Percentiles rank a stretch among this genome's conserved stretches.
Evolutionary conservation across 2,329 filamentous ascomycete genomes (phyloP).

Genomic region (Spiromastix sp.): DNA sequence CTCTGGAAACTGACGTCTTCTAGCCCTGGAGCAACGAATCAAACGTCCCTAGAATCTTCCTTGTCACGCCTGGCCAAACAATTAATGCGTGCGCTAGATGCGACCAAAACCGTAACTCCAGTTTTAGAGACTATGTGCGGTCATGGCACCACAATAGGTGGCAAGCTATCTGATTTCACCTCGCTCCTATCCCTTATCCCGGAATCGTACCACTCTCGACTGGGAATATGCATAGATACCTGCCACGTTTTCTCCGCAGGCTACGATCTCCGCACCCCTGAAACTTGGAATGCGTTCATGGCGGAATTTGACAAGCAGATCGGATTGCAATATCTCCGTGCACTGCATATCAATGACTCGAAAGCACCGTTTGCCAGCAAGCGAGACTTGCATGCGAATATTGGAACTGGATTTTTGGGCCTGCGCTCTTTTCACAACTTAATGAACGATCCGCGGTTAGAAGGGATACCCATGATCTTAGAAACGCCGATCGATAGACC

Average conservation of each 20-base stretch:
- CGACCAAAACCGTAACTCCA: constrained; percentile 66
- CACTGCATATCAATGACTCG: constrained; percentile 89
- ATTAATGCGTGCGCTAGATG: constrained; percentile 70
- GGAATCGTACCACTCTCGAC: constrained; percentile 63
- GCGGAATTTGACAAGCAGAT: constrained; percentile 66
- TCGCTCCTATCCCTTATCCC: constrained; percentile 68
- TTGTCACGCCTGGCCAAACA: constrained; percentile 69
- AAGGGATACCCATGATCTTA: constrained; percentile 77
- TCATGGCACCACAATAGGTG: constrained; percentile 76
- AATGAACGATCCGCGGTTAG: constrained; percentile 70
- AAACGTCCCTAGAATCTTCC: constrained; percentile 55
- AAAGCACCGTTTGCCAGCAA: constrained; percentile 77
- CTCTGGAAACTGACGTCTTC: too few relatives aligned
- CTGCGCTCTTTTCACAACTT: constrained; percentile 83
- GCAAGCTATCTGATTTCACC: constrained; percentile 72
- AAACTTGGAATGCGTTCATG: constrained; percentile 63
- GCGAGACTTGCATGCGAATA: constrained; percentile 88
- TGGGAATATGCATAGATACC: constrained; percentile 93
- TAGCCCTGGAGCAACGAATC: constrained; percentile 67
- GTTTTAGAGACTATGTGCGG: constrained; percentile 95
- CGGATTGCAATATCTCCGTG: constrained; percentile 68
- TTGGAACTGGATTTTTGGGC: constrained; percentile 88
- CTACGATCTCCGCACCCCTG: constrained; percentile 72
- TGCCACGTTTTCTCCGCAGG: constrained; percentile 94
- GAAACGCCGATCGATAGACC: constrained; percentile 86